phyloP scores from a whole-genome alignment of 176 grass and related monocot genomes.

The Avena insularis region DNA sequence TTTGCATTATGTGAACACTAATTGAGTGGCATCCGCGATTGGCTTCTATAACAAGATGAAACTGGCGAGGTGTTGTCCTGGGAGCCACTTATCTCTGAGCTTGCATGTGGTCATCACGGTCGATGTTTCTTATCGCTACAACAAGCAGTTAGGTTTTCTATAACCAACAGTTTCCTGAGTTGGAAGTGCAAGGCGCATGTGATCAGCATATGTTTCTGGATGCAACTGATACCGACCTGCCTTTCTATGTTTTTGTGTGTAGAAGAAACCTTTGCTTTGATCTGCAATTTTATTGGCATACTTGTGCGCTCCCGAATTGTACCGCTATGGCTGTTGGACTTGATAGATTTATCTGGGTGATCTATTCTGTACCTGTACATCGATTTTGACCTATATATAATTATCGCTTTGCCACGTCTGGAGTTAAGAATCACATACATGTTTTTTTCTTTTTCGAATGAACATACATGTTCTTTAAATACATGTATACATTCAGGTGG shows the following conservation, averaged over 20 bases:
- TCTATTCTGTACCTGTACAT: not conserved
- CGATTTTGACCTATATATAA: not conserved
- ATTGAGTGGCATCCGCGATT: slow-evolving; percentile 33
- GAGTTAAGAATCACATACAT: not conserved
- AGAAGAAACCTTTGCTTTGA: not conserved
- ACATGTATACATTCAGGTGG: too few relatives aligned
- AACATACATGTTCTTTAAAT: too few relatives aligned
- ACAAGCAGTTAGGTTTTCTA: slow-evolving; percentile 36
- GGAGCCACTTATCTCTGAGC: slow-evolving; percentile 15
- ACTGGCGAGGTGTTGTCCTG: slow-evolving; percentile 16
- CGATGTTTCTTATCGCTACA: slow-evolving; percentile 17
- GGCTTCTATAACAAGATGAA: slow-evolving; percentile 31
- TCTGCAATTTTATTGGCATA: not conserved
- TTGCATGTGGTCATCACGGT: slow-evolving; percentile 32
- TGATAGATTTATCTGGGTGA: not conserved
- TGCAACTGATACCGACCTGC: slow-evolving; percentile 31
- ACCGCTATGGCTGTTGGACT: not conserved
- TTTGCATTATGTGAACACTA: slow-evolving; percentile 21
- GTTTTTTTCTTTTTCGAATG: too few relatives aligned
- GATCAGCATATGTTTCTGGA: slow-evolving; percentile 24
- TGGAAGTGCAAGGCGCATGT: slow-evolving; percentile 22
- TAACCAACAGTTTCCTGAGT: slow-evolving; percentile 16
- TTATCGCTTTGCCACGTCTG: not conserved
- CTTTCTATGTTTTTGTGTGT: not conserved
- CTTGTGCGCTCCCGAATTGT: not conserved